Evolutionary conservation across 2,329 filamentous ascomycete genomes (phyloP).

Genomic region (Colletotrichum agaves): DNA sequence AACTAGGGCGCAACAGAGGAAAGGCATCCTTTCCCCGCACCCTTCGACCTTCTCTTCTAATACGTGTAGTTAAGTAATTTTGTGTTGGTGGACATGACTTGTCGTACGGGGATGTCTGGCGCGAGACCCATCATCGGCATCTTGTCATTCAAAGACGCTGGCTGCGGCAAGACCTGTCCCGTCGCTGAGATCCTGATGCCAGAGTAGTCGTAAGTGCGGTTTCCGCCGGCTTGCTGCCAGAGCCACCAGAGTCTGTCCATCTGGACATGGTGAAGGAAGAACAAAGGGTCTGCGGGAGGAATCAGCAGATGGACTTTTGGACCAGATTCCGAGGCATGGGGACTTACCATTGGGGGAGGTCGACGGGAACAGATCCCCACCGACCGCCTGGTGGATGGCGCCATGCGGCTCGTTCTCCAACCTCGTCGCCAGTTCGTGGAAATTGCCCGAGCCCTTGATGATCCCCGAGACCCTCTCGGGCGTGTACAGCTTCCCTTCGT

Average conservation of each 20-base stretch:
- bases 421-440: conserved; percentile 19
- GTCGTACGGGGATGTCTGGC: conserved; percentile 22
- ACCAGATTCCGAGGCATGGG: not conserved
- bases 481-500: not conserved
- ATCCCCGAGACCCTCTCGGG: conserved; percentile 35
- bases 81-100: conserved; percentile 32
- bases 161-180: not conserved
- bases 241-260: conserved; percentile 40
- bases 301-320: not conserved
- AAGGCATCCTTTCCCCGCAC: too few relatives aligned
- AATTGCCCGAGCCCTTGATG: conserved; percentile 29
- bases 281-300: not conserved
- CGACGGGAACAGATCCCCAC: conserved; percentile 43
- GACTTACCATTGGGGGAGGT: conserved; percentile 42
- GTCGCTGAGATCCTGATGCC: conserved; percentile 15
- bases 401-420: conserved; percentile 45
- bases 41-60: not conserved
- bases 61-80: conserved; percentile 33
- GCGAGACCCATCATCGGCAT: conserved; percentile 35
- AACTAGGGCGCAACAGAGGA: too few relatives aligned
- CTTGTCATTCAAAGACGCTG: conserved; percentile 28
- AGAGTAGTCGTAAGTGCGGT: conserved; percentile 20
- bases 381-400: conserved; percentile 41
- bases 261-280: conserved; percentile 40
- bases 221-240: conserved; percentile 36